Conservation (phyloP, 2,329 filamentous ascomycete species). For the Aspergillus puulaauensis region DNA sequence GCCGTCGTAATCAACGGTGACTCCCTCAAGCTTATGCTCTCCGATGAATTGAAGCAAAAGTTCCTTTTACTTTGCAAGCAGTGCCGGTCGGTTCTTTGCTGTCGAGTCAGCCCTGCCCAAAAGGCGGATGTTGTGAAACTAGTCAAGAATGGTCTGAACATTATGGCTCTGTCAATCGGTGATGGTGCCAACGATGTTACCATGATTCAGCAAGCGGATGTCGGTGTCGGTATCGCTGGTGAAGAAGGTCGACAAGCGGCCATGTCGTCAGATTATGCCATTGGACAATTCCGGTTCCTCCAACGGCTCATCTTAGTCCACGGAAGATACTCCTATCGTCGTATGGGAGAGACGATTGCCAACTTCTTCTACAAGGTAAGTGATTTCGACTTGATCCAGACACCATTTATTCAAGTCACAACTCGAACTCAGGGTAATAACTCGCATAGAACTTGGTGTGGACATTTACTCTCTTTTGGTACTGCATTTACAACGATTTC, state of each 20-base stretch:
- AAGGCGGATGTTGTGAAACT: conserved; percentile 96
- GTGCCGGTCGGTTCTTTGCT: conserved; percentile 94
- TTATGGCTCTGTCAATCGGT: conserved; percentile 92
- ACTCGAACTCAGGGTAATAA: conserved; percentile 6
- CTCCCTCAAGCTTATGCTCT: conserved; percentile 81
- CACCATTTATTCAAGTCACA: not conserved
- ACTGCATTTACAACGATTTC: conserved; percentile 91
- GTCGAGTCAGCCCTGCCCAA: conserved; percentile 92
- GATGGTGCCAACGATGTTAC: conserved; percentile 95
- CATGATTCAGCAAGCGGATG: conserved; percentile 96
- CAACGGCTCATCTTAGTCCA: conserved; percentile 84
- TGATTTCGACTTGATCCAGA: too few species aligned
- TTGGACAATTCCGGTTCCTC: conserved; percentile 89
- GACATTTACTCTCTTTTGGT: conserved; percentile 97
- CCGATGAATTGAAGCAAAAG: conserved; percentile 80
- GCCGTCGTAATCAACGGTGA: conserved; percentile 95
- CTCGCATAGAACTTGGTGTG: conserved; percentile 79
- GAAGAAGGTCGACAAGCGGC: conserved; percentile 89
- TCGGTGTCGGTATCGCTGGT: conserved; percentile 94
- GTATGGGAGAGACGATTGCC: conserved; percentile 87
- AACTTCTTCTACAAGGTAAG: conserved; percentile 98
- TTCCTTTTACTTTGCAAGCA: conserved; percentile 95
- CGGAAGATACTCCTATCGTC: conserved; percentile 93
- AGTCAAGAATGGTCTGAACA: conserved; percentile 91
- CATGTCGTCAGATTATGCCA: conserved; percentile 95